Conservation (phyloP, 164 flowering plant species). For the Aristolochia californica region DNA sequence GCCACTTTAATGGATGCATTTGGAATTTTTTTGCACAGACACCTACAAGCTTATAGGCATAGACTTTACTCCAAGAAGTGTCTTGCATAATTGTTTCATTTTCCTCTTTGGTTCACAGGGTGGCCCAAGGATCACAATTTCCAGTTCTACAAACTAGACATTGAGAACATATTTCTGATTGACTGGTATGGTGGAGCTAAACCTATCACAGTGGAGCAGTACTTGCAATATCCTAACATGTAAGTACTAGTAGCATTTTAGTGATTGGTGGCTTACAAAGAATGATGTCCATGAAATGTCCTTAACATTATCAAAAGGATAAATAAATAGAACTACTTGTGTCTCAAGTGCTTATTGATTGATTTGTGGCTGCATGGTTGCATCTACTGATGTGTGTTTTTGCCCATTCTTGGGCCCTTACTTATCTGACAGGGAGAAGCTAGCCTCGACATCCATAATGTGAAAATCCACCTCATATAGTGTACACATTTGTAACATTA, state of each 20-base stretch:
- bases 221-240: conserved; percentile 37
- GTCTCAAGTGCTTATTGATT: too few relatives aligned
- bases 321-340: too few relatives aligned
- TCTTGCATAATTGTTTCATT: background rate
- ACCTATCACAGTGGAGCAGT: conserved; percentile 66
- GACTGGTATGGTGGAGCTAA: conserved; percentile 85
- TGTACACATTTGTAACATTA: background rate
- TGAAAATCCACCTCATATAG: background rate
- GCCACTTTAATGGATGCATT: background rate
- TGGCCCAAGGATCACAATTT: conserved; percentile 85
- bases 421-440: background rate
- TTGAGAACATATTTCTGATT: conserved; percentile 67
- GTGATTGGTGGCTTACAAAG: background rate
- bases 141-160: conserved; percentile 62
- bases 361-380: background rate
- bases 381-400: background rate
- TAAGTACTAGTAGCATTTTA: conserved; percentile 28
- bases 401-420: background rate
- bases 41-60: background rate
- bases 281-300: background rate
- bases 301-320: too few relatives aligned
- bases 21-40: too few relatives aligned
- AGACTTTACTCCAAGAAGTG: background rate
- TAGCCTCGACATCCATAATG: background rate
- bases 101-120: conserved; percentile 27